These are phyloP conservation scores for Nicotiana sylvestris DNA, from an alignment of 257 asterid genomes.

Conservation along the genomic window DNA sequence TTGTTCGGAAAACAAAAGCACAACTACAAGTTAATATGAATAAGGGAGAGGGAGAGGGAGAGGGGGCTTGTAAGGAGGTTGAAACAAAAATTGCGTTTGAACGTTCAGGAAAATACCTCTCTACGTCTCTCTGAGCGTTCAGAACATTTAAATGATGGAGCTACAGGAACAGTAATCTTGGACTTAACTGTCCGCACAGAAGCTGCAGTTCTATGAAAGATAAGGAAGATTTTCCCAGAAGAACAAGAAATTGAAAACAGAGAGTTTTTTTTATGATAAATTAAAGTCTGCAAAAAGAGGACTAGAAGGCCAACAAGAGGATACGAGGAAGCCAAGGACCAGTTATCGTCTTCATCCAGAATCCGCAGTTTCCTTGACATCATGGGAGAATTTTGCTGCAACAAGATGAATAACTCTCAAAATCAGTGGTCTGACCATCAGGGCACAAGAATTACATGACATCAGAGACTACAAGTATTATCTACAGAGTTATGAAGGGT, in stretches of 20 bases:
- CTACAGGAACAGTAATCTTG: constrained; percentile 78
- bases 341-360: constrained; percentile 29
- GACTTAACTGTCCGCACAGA: constrained; percentile 60
- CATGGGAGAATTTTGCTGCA: constrained; percentile 44
- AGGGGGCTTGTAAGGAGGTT: neutral
- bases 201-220: constrained; percentile 61
- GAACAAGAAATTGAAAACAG: constrained; percentile 3
- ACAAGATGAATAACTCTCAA: constrained; percentile 18
- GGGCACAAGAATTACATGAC: neutral
- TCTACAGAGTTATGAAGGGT: neutral
- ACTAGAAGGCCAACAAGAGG: constrained; percentile 10
- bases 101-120: constrained; percentile 47
- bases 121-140: constrained; percentile 69
- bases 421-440: constrained; percentile 14
- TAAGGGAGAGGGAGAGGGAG: neutral
- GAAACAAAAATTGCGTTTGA: neutral
- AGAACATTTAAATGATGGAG: constrained; percentile 52
- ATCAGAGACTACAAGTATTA: neutral
- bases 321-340: constrained; percentile 30
- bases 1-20: neutral
- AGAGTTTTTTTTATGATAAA: neutral
- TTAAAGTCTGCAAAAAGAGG: neutral
- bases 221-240: constrained; percentile 24
- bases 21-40: constrained; percentile 1
- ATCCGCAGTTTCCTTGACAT: constrained; percentile 34